A percentile compares a stretch with the other conserved stretches of the same genome.
Evolutionary conservation across 108 stramenopile genomes (phyloP).

Genomic region (Pseudonitzschia pungens): DNA sequence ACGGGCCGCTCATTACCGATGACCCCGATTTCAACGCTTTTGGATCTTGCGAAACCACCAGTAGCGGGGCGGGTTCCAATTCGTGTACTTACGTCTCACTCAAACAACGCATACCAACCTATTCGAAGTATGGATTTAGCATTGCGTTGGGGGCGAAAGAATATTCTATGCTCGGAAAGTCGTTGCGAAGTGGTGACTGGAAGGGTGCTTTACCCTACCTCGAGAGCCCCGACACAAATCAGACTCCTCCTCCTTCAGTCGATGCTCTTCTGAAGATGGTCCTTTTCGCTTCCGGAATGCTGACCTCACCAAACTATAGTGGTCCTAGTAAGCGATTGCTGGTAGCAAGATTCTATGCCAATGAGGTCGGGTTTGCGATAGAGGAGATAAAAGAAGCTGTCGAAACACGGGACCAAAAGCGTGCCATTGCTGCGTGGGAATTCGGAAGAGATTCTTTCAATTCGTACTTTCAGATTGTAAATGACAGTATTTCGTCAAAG

Average conservation of each 20-base stretch:
- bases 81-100: constrained; percentile 69
- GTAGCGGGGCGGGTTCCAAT: constrained; percentile 43
- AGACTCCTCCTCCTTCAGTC: constrained; percentile 50
- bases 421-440: constrained; percentile 60
- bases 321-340: constrained; percentile 56
- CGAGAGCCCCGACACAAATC: constrained; percentile 17
- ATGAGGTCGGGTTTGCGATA: constrained; percentile 56
- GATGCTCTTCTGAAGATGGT: constrained; percentile 70
- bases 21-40: constrained; percentile 75
- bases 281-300: constrained; percentile 59
- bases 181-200: constrained; percentile 39
- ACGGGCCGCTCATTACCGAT: constrained; percentile 45
- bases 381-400: constrained; percentile 47
- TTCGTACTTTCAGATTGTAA: constrained; percentile 65
- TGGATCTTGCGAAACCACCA: constrained; percentile 55
- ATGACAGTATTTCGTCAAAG: constrained; percentile 57
- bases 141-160: constrained; percentile 56
- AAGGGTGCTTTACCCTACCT: constrained; percentile 42
- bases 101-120: constrained; percentile 66
- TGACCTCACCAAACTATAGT: constrained; percentile 60
- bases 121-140: constrained; percentile 67
- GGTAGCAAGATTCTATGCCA: constrained; percentile 69
- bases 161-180: constrained; percentile 40
- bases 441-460: constrained; percentile 76
- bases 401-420: constrained; percentile 33